Percentiles rank a stretch among this genome's conserved stretches.
Conservation (phyloP, 164 flowering plant genomes). For the Liriodendron chinense region DNA sequence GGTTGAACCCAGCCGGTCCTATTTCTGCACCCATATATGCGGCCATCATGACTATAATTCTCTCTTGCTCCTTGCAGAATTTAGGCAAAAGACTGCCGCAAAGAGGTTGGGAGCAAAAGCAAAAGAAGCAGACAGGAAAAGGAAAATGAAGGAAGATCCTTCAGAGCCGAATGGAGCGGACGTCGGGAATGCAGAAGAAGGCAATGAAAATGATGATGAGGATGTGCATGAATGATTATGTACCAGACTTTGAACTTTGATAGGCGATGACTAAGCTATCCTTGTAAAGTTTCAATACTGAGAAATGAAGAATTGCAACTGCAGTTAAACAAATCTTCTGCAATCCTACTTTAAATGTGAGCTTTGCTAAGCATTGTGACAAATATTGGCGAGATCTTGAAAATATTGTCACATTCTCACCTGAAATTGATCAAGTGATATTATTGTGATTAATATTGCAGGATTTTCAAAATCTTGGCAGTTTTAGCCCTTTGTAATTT, state of each 20-base stretch:
- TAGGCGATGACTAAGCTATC: not conserved
- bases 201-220: not conserved
- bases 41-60: not conserved
- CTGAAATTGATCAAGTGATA: too few relatives aligned
- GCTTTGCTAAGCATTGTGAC: too few relatives aligned
- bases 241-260: not conserved
- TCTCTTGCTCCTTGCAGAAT: slow-evolving; percentile 30
- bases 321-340: too few relatives aligned
- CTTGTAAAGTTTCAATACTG: not conserved
- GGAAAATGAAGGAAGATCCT: slow-evolving; percentile 34
- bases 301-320: not conserved
- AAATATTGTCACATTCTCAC: too few relatives aligned
- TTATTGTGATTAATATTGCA: too few relatives aligned
- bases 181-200: slow-evolving; percentile 3
- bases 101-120: slow-evolving; percentile 44
- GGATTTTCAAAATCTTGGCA: too few relatives aligned
- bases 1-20: not conserved
- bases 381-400: too few relatives aligned
- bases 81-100: slow-evolving; percentile 48
- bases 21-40: not conserved
- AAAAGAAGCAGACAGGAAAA: slow-evolving; percentile 42
- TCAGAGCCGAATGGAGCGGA: slow-evolving; percentile 10
- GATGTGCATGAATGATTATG: not conserved
- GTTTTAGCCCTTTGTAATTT: too few relatives aligned
- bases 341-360: too few relatives aligned